These are phyloP conservation scores for Lanmaoa pseudosensibilis DNA, from an alignment of 768 basidiomycete species.

Conservation along the genomic window DNA sequence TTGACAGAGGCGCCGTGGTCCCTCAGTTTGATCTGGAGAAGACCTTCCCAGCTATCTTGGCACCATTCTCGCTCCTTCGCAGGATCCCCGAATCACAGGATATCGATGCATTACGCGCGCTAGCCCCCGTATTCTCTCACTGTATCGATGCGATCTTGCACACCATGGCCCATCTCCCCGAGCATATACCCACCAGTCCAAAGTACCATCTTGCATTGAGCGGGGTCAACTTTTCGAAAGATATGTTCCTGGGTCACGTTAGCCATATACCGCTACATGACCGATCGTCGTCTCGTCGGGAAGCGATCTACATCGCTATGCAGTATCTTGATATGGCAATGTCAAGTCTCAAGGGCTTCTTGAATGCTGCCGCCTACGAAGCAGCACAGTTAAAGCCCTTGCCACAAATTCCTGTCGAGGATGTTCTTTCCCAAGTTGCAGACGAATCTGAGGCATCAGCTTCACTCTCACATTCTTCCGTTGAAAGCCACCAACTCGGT, in stretches of 20 bases:
- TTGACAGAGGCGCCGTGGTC: not conserved
- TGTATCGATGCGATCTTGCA: conserved; percentile 30
- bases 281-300: conserved; percentile 1
- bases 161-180: conserved; percentile 26
- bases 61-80: conserved; percentile 30
- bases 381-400: conserved; percentile 29
- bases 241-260: conserved; percentile 26
- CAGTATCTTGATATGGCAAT: conserved; percentile 34
- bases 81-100: conserved; percentile 25
- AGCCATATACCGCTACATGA: conserved; percentile 4
- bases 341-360: conserved; percentile 32
- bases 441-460: conserved; percentile 1
- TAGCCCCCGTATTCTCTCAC: conserved; percentile 24
- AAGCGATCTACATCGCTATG: conserved; percentile 20
- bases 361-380: conserved; percentile 32
- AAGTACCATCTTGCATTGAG: conserved; percentile 24
- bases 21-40: conserved; percentile 33
- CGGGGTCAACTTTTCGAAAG: conserved; percentile 21
- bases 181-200: conserved; percentile 18
- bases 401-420: conserved; percentile 21
- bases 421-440: not conserved
- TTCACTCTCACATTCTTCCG: conserved; percentile 7
- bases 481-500: not conserved
- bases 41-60: conserved; percentile 39
- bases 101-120: conserved; percentile 29